phyloP scores from a whole-genome alignment of 306 rosid species.

The Casuarina equisetifolia region DNA sequence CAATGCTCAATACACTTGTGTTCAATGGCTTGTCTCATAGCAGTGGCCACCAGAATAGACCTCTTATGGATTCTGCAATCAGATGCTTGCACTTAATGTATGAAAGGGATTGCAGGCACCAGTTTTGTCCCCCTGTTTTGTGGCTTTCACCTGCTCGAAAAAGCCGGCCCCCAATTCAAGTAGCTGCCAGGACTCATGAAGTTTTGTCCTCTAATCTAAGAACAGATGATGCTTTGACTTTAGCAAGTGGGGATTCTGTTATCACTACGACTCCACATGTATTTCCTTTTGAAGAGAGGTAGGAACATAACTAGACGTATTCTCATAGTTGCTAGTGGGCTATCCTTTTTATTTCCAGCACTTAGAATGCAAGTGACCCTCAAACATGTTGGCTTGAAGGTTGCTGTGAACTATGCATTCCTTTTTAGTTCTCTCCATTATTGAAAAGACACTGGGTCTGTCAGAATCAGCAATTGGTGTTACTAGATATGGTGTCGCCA shows the following conservation, averaged over 20 bases:
- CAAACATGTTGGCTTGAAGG: neutral
- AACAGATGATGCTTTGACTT: conserved; percentile 57
- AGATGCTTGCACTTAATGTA: conserved; percentile 94
- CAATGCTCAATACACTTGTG: conserved; percentile 87
- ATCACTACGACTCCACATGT: conserved; percentile 80
- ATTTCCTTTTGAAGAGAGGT: conserved; percentile 97
- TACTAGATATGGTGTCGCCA: neutral
- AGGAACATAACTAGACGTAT: conserved; percentile 28
- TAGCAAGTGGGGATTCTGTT: conserved; percentile 57
- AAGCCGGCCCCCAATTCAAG: conserved; percentile 79
- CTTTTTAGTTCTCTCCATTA: conserved; percentile 1
- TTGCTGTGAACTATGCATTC: neutral
- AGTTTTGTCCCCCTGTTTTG: conserved; percentile 80
- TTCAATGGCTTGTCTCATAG: conserved; percentile 73
- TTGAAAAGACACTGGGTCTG: neutral
- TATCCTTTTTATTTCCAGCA: neutral
- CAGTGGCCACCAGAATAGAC: conserved; percentile 51
- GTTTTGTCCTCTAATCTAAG: conserved; percentile 56
- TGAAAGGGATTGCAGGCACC: conserved; percentile 98
- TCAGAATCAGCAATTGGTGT: neutral
- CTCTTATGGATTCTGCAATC: conserved; percentile 85
- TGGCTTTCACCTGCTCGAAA: conserved; percentile 96
- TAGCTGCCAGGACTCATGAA: conserved; percentile 95
- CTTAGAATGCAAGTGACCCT: neutral
- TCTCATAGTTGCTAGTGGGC: conserved; percentile 5